phyloP scores from a whole-genome alignment of 1,284 basidiomycete genomes.

The Violaceomyces palustris region DNA sequence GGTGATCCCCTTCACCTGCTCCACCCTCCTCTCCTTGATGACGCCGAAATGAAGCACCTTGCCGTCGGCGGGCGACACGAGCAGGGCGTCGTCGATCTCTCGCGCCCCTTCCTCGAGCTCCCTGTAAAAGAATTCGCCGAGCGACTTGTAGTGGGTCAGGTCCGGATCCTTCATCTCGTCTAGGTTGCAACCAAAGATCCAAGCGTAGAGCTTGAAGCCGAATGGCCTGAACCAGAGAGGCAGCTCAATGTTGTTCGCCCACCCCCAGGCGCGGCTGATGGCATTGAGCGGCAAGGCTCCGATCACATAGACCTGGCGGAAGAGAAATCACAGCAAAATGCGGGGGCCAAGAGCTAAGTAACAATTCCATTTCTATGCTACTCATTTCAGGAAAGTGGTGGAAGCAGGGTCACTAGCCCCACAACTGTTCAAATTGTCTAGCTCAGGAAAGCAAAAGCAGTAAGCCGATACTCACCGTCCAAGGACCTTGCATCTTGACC shows the following conservation, averaged over 20 bases:
- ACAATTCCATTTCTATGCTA: too few species aligned
- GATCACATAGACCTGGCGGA: slow-evolving; percentile 77
- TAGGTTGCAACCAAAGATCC: slow-evolving; percentile 86
- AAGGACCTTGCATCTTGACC: slow-evolving; percentile 77
- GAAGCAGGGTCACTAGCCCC: too few species aligned
- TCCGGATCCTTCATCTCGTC: slow-evolving; percentile 80
- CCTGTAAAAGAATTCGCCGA: slow-evolving; percentile 94
- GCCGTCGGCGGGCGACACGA: slow-evolving; percentile 91
- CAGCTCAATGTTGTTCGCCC: slow-evolving; percentile 73
- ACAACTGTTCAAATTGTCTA: too few species aligned
- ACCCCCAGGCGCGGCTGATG: slow-evolving; percentile 92
- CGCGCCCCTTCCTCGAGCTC: slow-evolving; percentile 75
- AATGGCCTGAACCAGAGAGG: slow-evolving; percentile 90
- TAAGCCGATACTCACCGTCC: slow-evolving; percentile 86
- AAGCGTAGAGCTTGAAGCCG: slow-evolving; percentile 79
- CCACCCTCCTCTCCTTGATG: slow-evolving; percentile 73
- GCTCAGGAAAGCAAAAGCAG: background rate
- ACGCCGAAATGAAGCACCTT: slow-evolving; percentile 86
- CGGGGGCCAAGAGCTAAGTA: too few species aligned
- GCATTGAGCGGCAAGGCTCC: slow-evolving; percentile 90
- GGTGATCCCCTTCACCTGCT: slow-evolving; percentile 94
- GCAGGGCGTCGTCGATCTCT: slow-evolving; percentile 69
- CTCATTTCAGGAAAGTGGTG: too few species aligned
- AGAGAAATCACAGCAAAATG: background rate
- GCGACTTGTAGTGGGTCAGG: slow-evolving; percentile 69